phyloP scores from a whole-genome alignment of 2,329 filamentous ascomycete species.

The Monilinia aucupariae region DNA sequence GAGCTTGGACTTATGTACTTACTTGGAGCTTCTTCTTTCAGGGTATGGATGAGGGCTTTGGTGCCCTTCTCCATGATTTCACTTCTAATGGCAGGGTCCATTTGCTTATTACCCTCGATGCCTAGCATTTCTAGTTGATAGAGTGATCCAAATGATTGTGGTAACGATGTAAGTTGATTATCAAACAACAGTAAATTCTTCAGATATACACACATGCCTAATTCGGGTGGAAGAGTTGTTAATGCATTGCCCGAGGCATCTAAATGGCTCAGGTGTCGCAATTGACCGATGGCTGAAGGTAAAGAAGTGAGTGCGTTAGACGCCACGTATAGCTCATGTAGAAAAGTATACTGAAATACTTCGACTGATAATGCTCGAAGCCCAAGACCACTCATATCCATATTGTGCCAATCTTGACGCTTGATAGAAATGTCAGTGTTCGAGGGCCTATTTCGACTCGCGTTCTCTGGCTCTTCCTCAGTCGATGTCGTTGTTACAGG shows the following conservation, averaged over 20 bases:
- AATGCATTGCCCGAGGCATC: slow-evolving; percentile 89
- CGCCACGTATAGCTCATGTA: slow-evolving; percentile 87
- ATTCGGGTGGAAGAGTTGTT: slow-evolving; percentile 73
- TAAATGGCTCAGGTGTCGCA: slow-evolving; percentile 75
- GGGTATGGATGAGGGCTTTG: slow-evolving; percentile 71
- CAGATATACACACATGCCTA: slow-evolving; percentile 94
- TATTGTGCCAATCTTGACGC: slow-evolving; percentile 81
- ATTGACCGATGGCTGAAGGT: slow-evolving; percentile 73
- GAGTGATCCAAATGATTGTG: slow-evolving; percentile 81
- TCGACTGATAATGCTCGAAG: slow-evolving; percentile 73
- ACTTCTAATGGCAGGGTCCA: slow-evolving; percentile 70
- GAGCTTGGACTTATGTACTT: slow-evolving; percentile 39
- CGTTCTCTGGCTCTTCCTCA: slow-evolving; percentile 49
- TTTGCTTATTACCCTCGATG: slow-evolving; percentile 85
- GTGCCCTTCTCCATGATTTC: slow-evolving; percentile 85
- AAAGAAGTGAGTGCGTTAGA: slow-evolving; percentile 82
- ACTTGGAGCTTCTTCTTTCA: slow-evolving; percentile 83
- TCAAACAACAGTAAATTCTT: slow-evolving; percentile 83
- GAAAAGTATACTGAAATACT: slow-evolving; percentile 81
- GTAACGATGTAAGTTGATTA: slow-evolving; percentile 77
- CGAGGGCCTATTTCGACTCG: slow-evolving; percentile 50
- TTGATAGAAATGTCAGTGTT: slow-evolving; percentile 62
- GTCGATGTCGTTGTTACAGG: slow-evolving; percentile 43
- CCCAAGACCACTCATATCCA: slow-evolving; percentile 95
- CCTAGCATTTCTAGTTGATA: slow-evolving; percentile 85